Conservation (phyloP, 2,329 filamentous ascomycete genomes). For the Exophiala spinifera region DNA sequence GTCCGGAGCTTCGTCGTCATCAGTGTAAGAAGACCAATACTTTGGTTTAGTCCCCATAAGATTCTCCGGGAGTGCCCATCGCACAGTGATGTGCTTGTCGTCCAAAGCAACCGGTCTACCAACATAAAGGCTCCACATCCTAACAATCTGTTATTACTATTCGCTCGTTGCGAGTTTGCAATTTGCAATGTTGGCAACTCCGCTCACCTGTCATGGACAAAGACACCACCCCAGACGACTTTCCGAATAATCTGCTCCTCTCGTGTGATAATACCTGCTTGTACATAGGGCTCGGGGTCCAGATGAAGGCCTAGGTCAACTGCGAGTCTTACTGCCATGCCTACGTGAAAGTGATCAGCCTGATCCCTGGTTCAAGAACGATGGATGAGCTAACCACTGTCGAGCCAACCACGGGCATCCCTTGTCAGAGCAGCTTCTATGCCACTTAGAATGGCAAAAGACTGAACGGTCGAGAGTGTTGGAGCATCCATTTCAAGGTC, state of each 20-base stretch:
- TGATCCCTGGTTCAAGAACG: not conserved
- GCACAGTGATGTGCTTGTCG: conserved; percentile 24
- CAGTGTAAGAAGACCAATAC: conserved; percentile 16
- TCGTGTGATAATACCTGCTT: conserved; percentile 6
- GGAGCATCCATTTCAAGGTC: conserved; percentile 30
- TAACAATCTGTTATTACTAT: conserved; percentile 2
- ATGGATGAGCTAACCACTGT: conserved; percentile 23
- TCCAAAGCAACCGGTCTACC: conserved; percentile 27
- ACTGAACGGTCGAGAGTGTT: conserved; percentile 28
- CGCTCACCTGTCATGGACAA: conserved; percentile 18
- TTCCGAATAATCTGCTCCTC: conserved; percentile 19
- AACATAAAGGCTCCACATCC: conserved; percentile 29
- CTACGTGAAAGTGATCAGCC: conserved; percentile 4
- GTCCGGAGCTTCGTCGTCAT: conserved; percentile 8
- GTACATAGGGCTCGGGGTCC: conserved; percentile 18
- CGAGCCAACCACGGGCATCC: conserved; percentile 30
- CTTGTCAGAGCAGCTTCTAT: conserved; percentile 26
- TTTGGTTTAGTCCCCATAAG: not conserved
- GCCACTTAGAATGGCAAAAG: conserved; percentile 27
- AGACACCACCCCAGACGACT: conserved; percentile 18
- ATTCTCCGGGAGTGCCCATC: conserved; percentile 1
- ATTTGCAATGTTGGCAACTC: not conserved
- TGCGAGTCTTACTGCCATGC: conserved; percentile 27
- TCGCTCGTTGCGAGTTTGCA: not conserved
- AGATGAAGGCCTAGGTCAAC: conserved; percentile 22